Conservation (phyloP, 2,329 filamentous ascomycete genomes). For the Aspergillus melleus region DNA sequence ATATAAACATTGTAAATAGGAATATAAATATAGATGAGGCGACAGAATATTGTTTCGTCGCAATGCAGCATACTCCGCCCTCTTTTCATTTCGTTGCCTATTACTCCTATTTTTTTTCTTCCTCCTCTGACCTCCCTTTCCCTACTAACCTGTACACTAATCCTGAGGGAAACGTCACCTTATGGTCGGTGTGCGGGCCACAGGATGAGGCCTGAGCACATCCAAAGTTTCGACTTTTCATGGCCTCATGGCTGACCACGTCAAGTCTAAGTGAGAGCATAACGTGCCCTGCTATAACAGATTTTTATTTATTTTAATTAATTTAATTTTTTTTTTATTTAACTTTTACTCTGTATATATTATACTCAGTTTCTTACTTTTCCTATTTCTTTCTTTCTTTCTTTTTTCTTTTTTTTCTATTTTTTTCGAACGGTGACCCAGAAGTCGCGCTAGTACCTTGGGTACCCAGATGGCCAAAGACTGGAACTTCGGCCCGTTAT, state of each 20-base stretch:
- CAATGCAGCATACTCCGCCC: neutral
- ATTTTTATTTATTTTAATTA: neutral
- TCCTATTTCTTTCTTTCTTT: neutral
- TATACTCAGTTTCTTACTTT: neutral
- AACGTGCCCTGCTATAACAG: conserved; percentile 1
- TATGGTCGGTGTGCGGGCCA: neutral
- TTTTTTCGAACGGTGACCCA: neutral
- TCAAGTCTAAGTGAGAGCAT: conserved; percentile 4
- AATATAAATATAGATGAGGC: too few species aligned
- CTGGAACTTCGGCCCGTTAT: conserved; percentile 13
- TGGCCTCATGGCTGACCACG: neutral
- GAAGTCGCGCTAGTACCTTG: neutral
- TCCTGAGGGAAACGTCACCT: neutral
- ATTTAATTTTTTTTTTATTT: too few species aligned
- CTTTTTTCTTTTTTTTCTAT: neutral
- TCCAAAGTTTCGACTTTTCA: neutral
- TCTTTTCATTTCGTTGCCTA: too few species aligned
- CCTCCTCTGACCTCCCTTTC: neutral
- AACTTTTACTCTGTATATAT: neutral
- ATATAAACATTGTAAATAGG: neutral
- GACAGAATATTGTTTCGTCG: neutral
- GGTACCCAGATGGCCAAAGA: neutral
- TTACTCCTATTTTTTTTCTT: neutral
- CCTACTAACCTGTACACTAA: neutral
- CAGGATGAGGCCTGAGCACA: conserved; percentile 19